A percentile compares a stretch with the other conserved stretches of the same genome.
Conservation (phyloP, 176 grass and related monocot genomes). For the Raddia guianensis region DNA sequence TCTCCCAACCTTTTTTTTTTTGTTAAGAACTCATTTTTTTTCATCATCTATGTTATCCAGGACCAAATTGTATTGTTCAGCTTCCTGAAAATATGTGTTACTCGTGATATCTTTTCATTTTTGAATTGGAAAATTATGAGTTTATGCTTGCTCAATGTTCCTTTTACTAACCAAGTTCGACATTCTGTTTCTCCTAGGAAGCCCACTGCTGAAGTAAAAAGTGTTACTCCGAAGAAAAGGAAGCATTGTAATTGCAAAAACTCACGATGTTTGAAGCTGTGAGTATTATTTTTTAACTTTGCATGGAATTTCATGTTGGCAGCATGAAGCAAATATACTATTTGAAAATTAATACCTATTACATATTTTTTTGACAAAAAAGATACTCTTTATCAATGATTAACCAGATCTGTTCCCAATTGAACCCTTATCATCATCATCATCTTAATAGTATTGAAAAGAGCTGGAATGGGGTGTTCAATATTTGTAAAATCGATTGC, state of each 20-base stretch:
- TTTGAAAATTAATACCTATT: constrained; percentile 11
- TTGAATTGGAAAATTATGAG: constrained; percentile 18
- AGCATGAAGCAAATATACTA: not conserved
- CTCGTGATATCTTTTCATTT: constrained; percentile 1
- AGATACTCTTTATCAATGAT: not conserved
- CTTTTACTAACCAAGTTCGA: constrained; percentile 26
- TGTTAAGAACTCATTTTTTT: not conserved
- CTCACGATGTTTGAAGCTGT: constrained; percentile 78
- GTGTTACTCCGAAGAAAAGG: constrained; percentile 56
- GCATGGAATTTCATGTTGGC: constrained; percentile 16
- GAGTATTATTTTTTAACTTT: constrained; percentile 31
- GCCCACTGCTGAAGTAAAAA: constrained; percentile 55
- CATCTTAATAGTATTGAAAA: constrained; percentile 30
- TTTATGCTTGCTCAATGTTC: constrained; percentile 6
- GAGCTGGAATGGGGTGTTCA: constrained; percentile 7
- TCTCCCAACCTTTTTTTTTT: not conserved
- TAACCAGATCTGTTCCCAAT: constrained; percentile 16
- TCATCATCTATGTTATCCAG: not conserved
- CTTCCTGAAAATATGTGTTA: constrained; percentile 1
- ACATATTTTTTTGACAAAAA: constrained; percentile 20
- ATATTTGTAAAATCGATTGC: not conserved
- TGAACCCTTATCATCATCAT: not conserved
- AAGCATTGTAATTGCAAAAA: constrained; percentile 79
- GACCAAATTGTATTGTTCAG: not conserved
- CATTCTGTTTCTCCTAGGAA: constrained; percentile 41